Evolutionary conservation across 805 yeast genomes (phyloP), one percentile per base, ranked within the genome.

Genomic region (Ogataea pignaliae): DNA sequence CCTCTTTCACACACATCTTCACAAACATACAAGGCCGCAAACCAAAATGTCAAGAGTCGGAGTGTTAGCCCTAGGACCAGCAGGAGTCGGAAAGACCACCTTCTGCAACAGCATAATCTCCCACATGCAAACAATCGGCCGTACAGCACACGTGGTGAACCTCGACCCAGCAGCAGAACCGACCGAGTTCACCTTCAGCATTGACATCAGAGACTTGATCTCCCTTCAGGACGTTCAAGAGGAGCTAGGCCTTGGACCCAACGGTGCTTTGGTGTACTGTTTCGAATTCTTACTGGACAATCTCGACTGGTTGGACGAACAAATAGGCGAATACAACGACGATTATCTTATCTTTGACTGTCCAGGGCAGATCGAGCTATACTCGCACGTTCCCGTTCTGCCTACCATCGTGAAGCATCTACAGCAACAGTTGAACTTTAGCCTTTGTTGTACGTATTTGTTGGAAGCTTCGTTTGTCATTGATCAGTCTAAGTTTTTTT

Each of bases 81-180:
- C 99, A 1, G 99, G 99, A 33, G 98, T 86, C 10, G 99, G 99
- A 10, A 91, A 85, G 54, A 81, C 93, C 38, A 88, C 99, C 0
- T 93, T 91, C 60, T 91, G 98, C 68, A 86, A 88, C 57, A 73
- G 96, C 3, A 75, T 93, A 48, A 84, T 93, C 37, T 68, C 91
- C 1, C 85, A 91, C 63, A 85, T 93, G 82, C 95, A 89, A 63
- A 75, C 88, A 15, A 75, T 86, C 31, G 98, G 98, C 1, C 81
- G 99, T 50, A 72, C 95, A 32, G 97, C 96, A 2, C 97, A 93
- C 64, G 79, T 93, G 34, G 97, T 93, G 14, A 93, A 93, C 61
- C 69, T 91, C 41, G 98, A 91, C 66, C 99, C 99, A 4, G 98
- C 98, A 0, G 98, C 98, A 2, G 96, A 89, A 52, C 88, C 98